These are phyloP conservation scores for Talaromyces marneffei DNA, from an alignment of 2,329 filamentous ascomycete species.

Conservation along the genomic window DNA sequence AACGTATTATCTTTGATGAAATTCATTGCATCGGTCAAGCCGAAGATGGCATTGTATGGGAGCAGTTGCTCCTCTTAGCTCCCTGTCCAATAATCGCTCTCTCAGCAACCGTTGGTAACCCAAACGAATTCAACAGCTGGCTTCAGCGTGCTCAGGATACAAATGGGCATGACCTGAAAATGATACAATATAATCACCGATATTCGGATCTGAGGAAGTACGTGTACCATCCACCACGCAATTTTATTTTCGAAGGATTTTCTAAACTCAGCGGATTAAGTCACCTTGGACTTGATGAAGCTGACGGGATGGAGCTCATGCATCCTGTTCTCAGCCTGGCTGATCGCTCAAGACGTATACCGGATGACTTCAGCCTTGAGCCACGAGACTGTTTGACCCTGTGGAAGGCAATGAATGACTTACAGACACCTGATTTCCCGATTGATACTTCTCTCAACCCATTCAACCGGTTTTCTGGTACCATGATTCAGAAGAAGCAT, in stretches of 20 bases:
- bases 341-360: slow-evolving; percentile 56
- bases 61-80: slow-evolving; percentile 66
- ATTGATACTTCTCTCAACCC: not conserved
- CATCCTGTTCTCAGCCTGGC: slow-evolving; percentile 62
- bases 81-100: slow-evolving; percentile 74
- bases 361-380: slow-evolving; percentile 64
- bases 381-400: slow-evolving; percentile 63
- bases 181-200: slow-evolving; percentile 62
- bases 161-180: slow-evolving; percentile 59
- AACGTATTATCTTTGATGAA: slow-evolving; percentile 76
- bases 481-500: slow-evolving; percentile 51
- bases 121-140: slow-evolving; percentile 64
- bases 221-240: slow-evolving; percentile 51
- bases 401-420: slow-evolving; percentile 59
- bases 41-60: slow-evolving; percentile 71
- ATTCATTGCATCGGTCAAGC: slow-evolving; percentile 73
- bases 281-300: slow-evolving; percentile 44
- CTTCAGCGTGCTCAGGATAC: slow-evolving; percentile 57
- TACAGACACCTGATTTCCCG: slow-evolving; percentile 47
- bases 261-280: slow-evolving; percentile 16
- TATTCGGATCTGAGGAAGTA: slow-evolving; percentile 78
- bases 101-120: slow-evolving; percentile 74
- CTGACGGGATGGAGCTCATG: slow-evolving; percentile 52
- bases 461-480: slow-evolving; percentile 35
- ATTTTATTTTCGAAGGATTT: slow-evolving; percentile 51